Conservation (phyloP, 805 yeast genomes). For the Candida multigemmis region DNA sequence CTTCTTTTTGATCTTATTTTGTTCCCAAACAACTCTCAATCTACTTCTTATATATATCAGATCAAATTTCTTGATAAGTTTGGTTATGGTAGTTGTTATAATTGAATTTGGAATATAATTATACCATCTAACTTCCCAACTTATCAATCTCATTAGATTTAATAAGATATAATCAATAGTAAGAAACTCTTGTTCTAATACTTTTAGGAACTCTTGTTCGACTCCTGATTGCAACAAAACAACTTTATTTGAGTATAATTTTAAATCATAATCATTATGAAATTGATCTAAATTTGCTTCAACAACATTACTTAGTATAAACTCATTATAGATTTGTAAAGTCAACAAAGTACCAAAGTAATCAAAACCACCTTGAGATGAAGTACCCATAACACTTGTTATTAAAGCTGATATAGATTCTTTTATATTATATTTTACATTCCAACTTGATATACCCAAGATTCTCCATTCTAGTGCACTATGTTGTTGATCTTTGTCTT, state of each 20-base stretch:
- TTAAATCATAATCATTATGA: constrained; percentile 17
- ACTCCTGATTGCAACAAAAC: constrained; percentile 14
- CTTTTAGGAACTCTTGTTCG: constrained; percentile 12
- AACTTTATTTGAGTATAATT: constrained; percentile 22
- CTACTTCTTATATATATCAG: constrained; percentile 29
- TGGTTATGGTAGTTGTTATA: constrained; percentile 33
- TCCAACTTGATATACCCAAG: constrained; percentile 48
- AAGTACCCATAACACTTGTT: constrained; percentile 39
- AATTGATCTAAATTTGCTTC: constrained; percentile 22
- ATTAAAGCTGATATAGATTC: constrained; percentile 28
- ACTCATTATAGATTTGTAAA: constrained; percentile 38
- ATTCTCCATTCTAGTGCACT: constrained; percentile 71
- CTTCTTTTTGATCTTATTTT: constrained; percentile 12
- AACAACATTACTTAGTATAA: constrained; percentile 23
- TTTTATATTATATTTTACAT: constrained; percentile 27
- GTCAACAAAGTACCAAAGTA: constrained; percentile 46
- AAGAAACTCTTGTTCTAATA: constrained; percentile 18
- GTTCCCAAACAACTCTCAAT: constrained; percentile 28
- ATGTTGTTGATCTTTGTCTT: constrained; percentile 26
- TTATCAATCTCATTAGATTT: constrained; percentile 37
- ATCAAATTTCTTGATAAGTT: constrained; percentile 32
- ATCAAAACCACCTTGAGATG: constrained; percentile 52
- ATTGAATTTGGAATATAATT: constrained; percentile 39
- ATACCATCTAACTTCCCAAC: constrained; percentile 63
- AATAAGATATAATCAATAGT: constrained; percentile 24